Evolutionary conservation across 768 basidiomycete genomes (phyloP).

Genomic region (Auricularia heimuer): DNA sequence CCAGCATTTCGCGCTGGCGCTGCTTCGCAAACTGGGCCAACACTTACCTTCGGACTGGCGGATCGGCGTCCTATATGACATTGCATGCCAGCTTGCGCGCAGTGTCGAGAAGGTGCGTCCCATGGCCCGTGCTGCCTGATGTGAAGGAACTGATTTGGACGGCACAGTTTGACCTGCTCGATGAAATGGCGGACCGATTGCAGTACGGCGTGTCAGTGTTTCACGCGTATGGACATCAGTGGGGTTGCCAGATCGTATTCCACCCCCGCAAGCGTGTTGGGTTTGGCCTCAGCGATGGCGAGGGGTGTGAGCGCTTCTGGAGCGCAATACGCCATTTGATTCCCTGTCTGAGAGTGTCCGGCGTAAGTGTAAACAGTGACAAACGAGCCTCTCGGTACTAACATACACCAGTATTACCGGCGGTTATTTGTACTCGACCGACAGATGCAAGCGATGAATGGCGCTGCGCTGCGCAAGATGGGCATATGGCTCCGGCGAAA

Average conservation of each 20-base stretch:
- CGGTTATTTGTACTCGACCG: neutral
- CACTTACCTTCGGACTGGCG: conserved; percentile 14
- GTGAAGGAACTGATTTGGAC: no score
- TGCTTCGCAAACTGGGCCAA: neutral
- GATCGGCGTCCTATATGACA: conserved; percentile 24
- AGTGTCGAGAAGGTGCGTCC: conserved; percentile 4
- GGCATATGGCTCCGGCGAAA: neutral
- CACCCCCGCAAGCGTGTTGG: conserved; percentile 22
- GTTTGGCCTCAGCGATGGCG: neutral
- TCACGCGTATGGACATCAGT: conserved; percentile 32
- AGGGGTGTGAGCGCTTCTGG: conserved; percentile 8
- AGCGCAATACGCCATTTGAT: conserved; percentile 1
- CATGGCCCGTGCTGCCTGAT: no score
- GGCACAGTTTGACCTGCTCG: conserved; percentile 8
- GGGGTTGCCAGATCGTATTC: conserved; percentile 27
- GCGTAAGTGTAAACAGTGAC: no score
- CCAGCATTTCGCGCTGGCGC: conserved; percentile 7
- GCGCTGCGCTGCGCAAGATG: neutral
- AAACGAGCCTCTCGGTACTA: no score
- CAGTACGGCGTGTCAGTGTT: conserved; percentile 25
- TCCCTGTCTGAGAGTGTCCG: conserved; percentile 2
- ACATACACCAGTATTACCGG: neutral
- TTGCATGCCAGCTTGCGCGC: conserved; percentile 28
- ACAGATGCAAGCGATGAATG: neutral
- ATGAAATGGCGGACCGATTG: conserved; percentile 13